Conservation (phyloP, 805 yeast species). For the Tetrapisispora pingtungensis region DNA sequence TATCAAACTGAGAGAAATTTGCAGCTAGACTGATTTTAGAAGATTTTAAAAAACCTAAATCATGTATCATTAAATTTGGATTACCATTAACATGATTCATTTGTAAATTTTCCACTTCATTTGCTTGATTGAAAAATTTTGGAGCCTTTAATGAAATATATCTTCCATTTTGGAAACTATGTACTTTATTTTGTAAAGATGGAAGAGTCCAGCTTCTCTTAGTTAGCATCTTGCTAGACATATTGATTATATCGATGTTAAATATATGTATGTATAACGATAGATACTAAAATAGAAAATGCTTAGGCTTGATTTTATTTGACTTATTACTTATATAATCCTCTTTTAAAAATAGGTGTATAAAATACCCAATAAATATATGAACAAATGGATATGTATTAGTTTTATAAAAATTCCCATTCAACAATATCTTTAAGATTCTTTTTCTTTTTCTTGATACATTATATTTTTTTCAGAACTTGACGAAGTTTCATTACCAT, state of each 20-base stretch:
- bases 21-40: conserved; percentile 4
- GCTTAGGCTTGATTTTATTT: no score
- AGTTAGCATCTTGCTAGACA: background rate
- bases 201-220: background rate
- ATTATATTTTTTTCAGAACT: no score
- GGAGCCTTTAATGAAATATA: conserved; percentile 10
- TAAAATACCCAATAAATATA: no score
- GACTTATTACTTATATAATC: no score
- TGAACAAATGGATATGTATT: no score
- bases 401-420: no score
- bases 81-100: background rate
- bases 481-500: no score
- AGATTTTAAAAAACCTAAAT: conserved; percentile 11
- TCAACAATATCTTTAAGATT: no score
- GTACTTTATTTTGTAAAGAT: background rate
- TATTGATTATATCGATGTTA: background rate
- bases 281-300: background rate
- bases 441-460: no score
- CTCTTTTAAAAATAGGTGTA: no score
- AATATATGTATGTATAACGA: background rate
- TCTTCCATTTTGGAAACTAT: conserved; percentile 4
- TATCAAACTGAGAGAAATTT: conserved; percentile 20
- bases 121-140: conserved; percentile 6
- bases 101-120: conserved; percentile 1
- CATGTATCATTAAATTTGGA: conserved; percentile 3